Evolutionary conservation across 306 rosid species (phyloP), one percentile per base, ranked within the genome.

Genomic region (Ziziphus jujuba): DNA sequence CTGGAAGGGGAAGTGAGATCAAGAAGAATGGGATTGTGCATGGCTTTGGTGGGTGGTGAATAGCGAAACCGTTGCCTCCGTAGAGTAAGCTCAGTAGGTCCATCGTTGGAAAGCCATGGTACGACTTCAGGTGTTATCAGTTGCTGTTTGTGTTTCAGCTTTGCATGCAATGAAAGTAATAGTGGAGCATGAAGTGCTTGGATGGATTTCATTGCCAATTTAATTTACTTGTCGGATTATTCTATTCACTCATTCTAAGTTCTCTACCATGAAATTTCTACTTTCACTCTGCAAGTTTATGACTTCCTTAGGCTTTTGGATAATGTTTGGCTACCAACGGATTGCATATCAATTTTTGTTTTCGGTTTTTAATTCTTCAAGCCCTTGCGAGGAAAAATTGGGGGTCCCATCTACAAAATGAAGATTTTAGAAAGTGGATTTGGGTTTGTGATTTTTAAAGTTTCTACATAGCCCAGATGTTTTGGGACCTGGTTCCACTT

Each of bases 151-250:
- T 21, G 63, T 52, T 74, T 67, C 66, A 17, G 79, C 64, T 76
- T 60, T 10, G 65, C 25, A 17, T 65, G 60, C 36, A 69, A 13
- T 21, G 81, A 66, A 81, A 77, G 71, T 67, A 72, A 28, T 28
- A 28, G 33, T 31, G 84, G 54, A 56, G 87, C 62, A 15, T 48
- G 74, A 57, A 66, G 73, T 61, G 12, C 12, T 7, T 75, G 80
- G 31, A 80, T 66, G 69, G 79, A 82, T 61, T 16, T 58, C 91
- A 86, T 82, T 67, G 59, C 31, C 44, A 45, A 44, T 14, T 33
- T 47, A 22, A 16, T 3, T 20, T 16, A 45, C n/a, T n/a, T n/a
- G n/a, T n/a, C 5, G 9, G 12, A 9, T 10, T 40, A 40, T 0
- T 10, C 45, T 6, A 40, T 12, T 8, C 3, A 6, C 13, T 40